These are phyloP conservation scores for Misopates orontium DNA, from an alignment of 257 asterid genomes.

Conservation along the genomic window DNA sequence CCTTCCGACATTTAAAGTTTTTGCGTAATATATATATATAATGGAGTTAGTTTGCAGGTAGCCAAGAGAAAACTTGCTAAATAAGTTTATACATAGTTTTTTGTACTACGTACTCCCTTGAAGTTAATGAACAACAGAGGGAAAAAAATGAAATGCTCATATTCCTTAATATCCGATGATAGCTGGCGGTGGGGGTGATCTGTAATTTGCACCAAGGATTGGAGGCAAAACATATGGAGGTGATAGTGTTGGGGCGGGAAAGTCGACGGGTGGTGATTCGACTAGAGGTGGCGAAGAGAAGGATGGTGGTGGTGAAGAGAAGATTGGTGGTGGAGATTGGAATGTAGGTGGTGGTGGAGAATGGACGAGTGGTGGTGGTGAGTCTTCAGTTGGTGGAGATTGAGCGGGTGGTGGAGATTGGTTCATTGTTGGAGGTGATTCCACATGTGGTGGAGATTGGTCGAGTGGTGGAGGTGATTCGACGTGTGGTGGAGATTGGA, in stretches of 20 bases:
- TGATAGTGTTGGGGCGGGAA: slow-evolving; percentile 34
- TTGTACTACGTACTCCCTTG: slow-evolving; percentile 7
- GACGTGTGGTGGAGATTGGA: neutral
- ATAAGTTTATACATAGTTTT: slow-evolving; percentile 27
- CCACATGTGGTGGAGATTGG: too few relatives aligned
- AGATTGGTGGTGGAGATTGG: slow-evolving; percentile 20
- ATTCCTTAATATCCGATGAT: slow-evolving; percentile 56
- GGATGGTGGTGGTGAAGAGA: slow-evolving; percentile 19
- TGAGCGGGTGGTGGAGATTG: neutral
- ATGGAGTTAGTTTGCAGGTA: too few relatives aligned
- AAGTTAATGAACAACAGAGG: slow-evolving; percentile 13
- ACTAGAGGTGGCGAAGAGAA: slow-evolving; percentile 27
- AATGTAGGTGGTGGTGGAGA: neutral
- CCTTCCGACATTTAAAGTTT: too few relatives aligned
- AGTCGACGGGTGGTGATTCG: slow-evolving; percentile 34
- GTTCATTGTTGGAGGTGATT: too few relatives aligned
- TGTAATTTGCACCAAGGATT: slow-evolving; percentile 37
- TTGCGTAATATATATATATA: too few relatives aligned
- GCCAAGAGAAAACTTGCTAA: neutral
- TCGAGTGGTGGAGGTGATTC: neutral
- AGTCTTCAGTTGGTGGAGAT: neutral
- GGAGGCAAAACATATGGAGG: slow-evolving; percentile 51
- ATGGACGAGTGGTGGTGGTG: slow-evolving; percentile 5
- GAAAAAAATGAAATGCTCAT: slow-evolving; percentile 21
- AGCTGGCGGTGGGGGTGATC: slow-evolving; percentile 81